phyloP scores from a whole-genome alignment of 352 stramenopile genomes.

The Globisporangium rhizosaccharum region DNA sequence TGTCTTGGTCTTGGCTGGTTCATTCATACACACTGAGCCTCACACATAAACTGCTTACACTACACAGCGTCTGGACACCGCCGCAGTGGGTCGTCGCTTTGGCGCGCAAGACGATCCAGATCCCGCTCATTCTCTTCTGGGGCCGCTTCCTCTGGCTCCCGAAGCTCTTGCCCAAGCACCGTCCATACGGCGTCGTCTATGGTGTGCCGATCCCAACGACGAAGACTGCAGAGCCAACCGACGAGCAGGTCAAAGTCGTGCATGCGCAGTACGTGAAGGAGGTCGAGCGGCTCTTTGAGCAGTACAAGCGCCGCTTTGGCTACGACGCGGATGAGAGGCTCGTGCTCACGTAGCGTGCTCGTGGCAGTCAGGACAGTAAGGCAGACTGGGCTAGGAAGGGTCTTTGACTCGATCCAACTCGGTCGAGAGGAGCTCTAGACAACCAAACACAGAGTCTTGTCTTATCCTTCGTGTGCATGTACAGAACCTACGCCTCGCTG shows the following conservation, averaged over 20 bases:
- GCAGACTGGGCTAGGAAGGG: too few relatives aligned
- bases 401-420: too few relatives aligned
- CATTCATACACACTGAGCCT: background rate
- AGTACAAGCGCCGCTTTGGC: constrained; percentile 70
- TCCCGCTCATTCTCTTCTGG: constrained; percentile 79
- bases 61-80: constrained; percentile 58
- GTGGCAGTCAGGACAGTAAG: too few relatives aligned
- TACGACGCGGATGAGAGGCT: constrained; percentile 74
- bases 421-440: too few relatives aligned
- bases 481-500: too few relatives aligned
- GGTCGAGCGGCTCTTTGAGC: constrained; percentile 51
- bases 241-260: constrained; percentile 47
- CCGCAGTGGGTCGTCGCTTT: constrained; percentile 51
- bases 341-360: constrained; percentile 49
- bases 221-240: constrained; percentile 47
- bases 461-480: too few relatives aligned
- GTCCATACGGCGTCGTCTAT: constrained; percentile 70
- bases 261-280: constrained; percentile 58
- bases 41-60: background rate
- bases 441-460: too few relatives aligned
- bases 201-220: constrained; percentile 58
- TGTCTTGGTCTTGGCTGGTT: background rate
- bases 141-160: constrained; percentile 61
- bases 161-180: constrained; percentile 33
- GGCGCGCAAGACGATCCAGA: constrained; percentile 64